These are phyloP conservation scores for Ogataea polymorpha DNA, from an alignment of 805 yeast species.

Conservation along the genomic window DNA sequence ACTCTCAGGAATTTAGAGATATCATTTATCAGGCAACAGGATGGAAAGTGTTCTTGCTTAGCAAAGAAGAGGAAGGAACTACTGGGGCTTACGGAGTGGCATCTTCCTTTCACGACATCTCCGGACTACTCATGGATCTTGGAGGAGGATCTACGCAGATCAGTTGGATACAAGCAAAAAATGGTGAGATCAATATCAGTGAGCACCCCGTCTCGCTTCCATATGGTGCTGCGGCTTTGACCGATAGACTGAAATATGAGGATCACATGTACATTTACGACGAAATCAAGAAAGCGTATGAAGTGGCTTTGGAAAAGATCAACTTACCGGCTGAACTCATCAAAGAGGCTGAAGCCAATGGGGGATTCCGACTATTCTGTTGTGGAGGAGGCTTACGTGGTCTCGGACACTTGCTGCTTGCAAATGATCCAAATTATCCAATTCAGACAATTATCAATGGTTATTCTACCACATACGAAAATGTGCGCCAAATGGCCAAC, in stretches of 20 bases:
- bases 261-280: slow-evolving; percentile 45
- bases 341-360: slow-evolving; percentile 48
- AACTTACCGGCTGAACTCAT: slow-evolving; percentile 50
- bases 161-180: slow-evolving; percentile 61
- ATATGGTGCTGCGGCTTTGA: slow-evolving; percentile 69
- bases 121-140: slow-evolving; percentile 68
- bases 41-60: slow-evolving; percentile 60
- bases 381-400: slow-evolving; percentile 78
- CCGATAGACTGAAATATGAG: slow-evolving; percentile 52
- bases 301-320: slow-evolving; percentile 47
- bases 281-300: slow-evolving; percentile 53
- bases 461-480: slow-evolving; percentile 53
- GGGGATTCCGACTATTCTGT: slow-evolving; percentile 62
- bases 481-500: slow-evolving; percentile 49
- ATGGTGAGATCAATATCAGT: slow-evolving; percentile 55
- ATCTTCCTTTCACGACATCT: slow-evolving; percentile 61
- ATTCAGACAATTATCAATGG: slow-evolving; percentile 70
- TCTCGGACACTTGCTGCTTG: slow-evolving; percentile 57
- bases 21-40: slow-evolving; percentile 57
- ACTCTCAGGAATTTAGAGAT: slow-evolving; percentile 55
- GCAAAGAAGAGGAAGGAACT: slow-evolving; percentile 63
- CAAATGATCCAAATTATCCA: slow-evolving; percentile 54
- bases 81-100: slow-evolving; percentile 74
- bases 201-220: slow-evolving; percentile 62
- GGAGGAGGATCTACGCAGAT: slow-evolving; percentile 72